Evolutionary conservation across 1,284 basidiomycete species (phyloP), one percentile per base, ranked within the genome.

Genomic region (Phenoliferia sp.): DNA sequence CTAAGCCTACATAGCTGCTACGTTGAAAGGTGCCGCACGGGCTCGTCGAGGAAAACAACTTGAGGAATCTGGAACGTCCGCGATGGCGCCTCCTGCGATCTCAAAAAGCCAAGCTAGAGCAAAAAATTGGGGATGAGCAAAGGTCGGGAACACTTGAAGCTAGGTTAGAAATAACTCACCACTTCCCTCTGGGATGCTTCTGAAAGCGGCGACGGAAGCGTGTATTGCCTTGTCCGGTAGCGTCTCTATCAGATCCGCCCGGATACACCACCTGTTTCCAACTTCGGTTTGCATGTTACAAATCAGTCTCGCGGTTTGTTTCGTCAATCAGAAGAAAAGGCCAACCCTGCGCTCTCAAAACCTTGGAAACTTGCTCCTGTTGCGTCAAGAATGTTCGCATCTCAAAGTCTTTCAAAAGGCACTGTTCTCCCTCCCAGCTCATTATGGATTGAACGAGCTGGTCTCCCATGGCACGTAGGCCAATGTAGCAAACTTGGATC

Each of bases 281-380:
- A 33, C 55, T n/a, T n/a, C n/a, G n/a, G n/a, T n/a, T n/a, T n/a
- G n/a, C n/a, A n/a, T n/a, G n/a, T n/a, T n/a, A n/a, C n/a, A n/a
- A n/a, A n/a, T n/a, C n/a, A n/a, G n/a, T n/a, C n/a, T n/a, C n/a
- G n/a, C n/a, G n/a, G n/a, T n/a, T n/a, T n/a, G n/a, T n/a, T n/a
- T n/a, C n/a, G n/a, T n/a, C n/a, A n/a, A n/a, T n/a, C n/a, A 28
- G 26, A 28, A n/a, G 26, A 55, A 29, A 55, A 31, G 28, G 32
- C 54, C 28, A 7, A 55, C 88, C 84, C 77, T 88, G 90, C 29
- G 88, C 90, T 72, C 89, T 86, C 66, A 95, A 79, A 15, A 94
- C 88, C 78, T 94, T 90, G 17, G 91, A 90, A 4, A 94, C 87
- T 66, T 90, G 92, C 73, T 93, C 88, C 79, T 95, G 93, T 78